Evolutionary conservation across 257 asterid species (phyloP), one percentile per base, ranked within the genome.

Genomic region (Przewalskia tangutica): DNA sequence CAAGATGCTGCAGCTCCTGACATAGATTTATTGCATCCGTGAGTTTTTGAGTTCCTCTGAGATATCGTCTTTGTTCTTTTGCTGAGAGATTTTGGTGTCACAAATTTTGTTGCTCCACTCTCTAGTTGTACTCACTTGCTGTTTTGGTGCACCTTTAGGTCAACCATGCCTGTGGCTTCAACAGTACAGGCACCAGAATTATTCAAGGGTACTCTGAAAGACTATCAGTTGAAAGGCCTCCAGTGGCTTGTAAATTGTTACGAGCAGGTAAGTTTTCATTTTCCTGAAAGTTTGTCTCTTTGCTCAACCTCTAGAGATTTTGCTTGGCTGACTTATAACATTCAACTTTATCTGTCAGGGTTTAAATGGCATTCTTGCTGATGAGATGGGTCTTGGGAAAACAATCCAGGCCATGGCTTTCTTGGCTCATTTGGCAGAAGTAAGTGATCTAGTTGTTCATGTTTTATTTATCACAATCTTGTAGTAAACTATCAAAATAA

Each of bases 221-320:
- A 90, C 77, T 96, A 96, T 86, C 99, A 96, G 88, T 89, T 94
- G 59, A 96, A 90, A 89, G 99, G 99, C 71, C 97, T 96, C 81
- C 98, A 96, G 83, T 96, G 99, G 99, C 99, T 96, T 73, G 98
- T 96, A 55, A 96, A 94, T 90, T 94, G 98, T 88, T 96, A 96
- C 87, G 99, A 96, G 84, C 98, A 96, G 98, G 98, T 95, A 85
- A 64, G 18, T 55, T 83, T 32, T 51, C 55, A 42, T 81, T 11
- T 54, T 56, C 65, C 17, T 58, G 53, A 71, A 83, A 80, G 55
- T 77, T 34, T 65, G 63, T 80, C 79, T 79, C 53, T 71, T 11
- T 80, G 63, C 36, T 79, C 77, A 40, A 6, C 48, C 55, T 77
- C 51, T 68, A 11, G 84, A 77, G 84, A 77, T 75, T 78, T 84